Base-by-base conservation (phyloP, 306 rosid species). In the Abrus precatorius region DNA sequence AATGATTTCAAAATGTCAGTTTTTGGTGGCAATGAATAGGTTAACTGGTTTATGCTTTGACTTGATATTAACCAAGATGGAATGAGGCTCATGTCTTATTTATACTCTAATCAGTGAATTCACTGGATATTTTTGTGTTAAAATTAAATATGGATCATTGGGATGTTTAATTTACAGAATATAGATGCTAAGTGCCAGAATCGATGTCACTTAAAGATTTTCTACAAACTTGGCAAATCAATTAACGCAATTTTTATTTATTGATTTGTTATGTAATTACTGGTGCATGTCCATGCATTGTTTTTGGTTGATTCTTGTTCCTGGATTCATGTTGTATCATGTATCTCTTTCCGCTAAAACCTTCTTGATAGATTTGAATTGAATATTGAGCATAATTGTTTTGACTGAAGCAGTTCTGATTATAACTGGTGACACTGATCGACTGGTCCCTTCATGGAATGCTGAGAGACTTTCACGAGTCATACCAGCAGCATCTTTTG, bases 391-490 rank as follows among this genome's bases (percentile, higher is more conserved):
- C 49, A 73, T 67, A 56, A 64, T 11, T 74, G 72, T 81, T 82
- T 80, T 77, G 62, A 64, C 4, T 36, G 40, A 36, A 54, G 85
- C 91, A 93, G 99, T 95, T 80, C 83, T 95, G 84, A 91, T 95
- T 50, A 80, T 90, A 80, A 95, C 98, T 8, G 99, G 99, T 47
- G 97, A 95, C 82, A 89, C 45, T 27, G 97, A 95, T 83, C 88
- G 89, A 20, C 30, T 91, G 45, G 96, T 95, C 60, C 98, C 98
- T 5, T 80, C 97, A 47, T 95, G 99, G 97, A 95, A 93, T 78
- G 91, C 95, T 20, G 87, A 85, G 90, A 90, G 95, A 83, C 99
- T 95, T 69, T 90, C 97, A 79, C 82, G 81, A 80, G 87, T 81
- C 61, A 93, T 95, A 56, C 97, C 95, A 12, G 99, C 95, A 65